A percentile compares a stretch with the other conserved stretches of the same genome.
Evolutionary conservation across 176 grass and related monocot species (phyloP).

Genomic region (Alopecurus myosuroides): DNA sequence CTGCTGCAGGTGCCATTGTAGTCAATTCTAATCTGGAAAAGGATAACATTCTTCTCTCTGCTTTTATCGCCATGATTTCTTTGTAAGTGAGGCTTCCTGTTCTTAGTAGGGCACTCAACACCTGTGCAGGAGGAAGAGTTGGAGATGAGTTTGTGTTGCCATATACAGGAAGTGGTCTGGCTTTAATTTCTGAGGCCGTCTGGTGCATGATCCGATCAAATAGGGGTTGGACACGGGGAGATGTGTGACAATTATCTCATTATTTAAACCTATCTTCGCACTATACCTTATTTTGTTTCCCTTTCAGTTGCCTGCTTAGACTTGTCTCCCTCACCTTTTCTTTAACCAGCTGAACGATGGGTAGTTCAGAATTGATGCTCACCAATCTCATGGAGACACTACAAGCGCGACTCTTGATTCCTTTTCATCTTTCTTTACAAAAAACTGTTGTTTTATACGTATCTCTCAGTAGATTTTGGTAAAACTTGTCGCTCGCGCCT

Average conservation of each 20-base stretch:
- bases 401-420: slow-evolving; percentile 18
- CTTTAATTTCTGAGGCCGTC: background rate
- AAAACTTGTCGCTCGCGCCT: background rate
- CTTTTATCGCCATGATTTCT: background rate
- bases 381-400: slow-evolving; percentile 33
- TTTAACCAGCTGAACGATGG: background rate
- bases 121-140: slow-evolving; percentile 19
- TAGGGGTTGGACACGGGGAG: background rate
- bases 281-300: background rate
- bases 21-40: slow-evolving; percentile 21
- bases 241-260: slow-evolving; percentile 3
- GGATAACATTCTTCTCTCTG: slow-evolving; percentile 21
- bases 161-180: slow-evolving; percentile 7
- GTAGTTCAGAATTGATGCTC: slow-evolving; percentile 19
- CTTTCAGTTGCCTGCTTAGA: background rate
- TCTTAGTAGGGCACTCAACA: slow-evolving; percentile 28
- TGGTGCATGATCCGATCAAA: background rate
- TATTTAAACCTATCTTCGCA: slow-evolving; percentile 9
- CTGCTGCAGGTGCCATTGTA: background rate
- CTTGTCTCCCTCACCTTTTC: background rate
- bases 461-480: background rate
- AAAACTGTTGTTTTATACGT: background rate
- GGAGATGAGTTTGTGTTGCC: slow-evolving; percentile 8
- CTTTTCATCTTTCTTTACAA: background rate
- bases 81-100: background rate